Evolutionary conservation across 2,329 filamentous ascomycete species (phyloP), one percentile per base, ranked within the genome.

Genomic region (Hymenoscyphus linearis): DNA sequence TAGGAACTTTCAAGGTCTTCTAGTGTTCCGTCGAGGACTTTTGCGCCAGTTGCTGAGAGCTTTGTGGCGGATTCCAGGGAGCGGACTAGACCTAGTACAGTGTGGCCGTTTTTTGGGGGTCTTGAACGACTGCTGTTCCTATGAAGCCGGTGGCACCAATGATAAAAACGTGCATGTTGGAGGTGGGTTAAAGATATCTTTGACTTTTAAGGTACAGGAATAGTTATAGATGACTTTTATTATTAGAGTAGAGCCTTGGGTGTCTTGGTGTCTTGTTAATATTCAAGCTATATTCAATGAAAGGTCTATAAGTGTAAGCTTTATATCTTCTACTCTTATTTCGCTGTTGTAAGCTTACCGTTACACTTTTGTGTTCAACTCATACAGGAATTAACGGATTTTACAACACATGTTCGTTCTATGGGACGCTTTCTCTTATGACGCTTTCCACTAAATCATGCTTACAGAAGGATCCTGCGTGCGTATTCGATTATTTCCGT

Each of bases 91-190:
- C 74, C 78, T 14, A 75, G 66, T 34, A 80, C 76, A 4, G 63
- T 67, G 63, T 79, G 76, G 52, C 77, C 77, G 27, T 69, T 63
- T 4, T 64, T 27, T 79, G 66, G 13, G 79, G 74, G 36, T 76
- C 74, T 56, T 75, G 60, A 25, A 75, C 71, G 14, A 78, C 70
- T 6, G 73, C 70, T 22, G 68, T 66, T 65, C 78, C 78, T 59
- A 80, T 71, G 61, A 76, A 78, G 65, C 78, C 77, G 6, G 76
- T 74, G 4, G 76, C 73, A 47, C 78, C 78, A 6, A 78, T 79
- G 54, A 79, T 71, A 65, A 77, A 77, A 62, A 76, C 70, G 25
- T 34, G 57, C 57, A 59, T 59, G 35, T 40, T 54, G 52, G 27
- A 4, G 34, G 47, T n/a, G 25, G 14, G 22, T 31, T 52, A 14